These are phyloP conservation scores for Colletotrichum filicis DNA, from an alignment of 2,329 filamentous ascomycete species.

Conservation along the genomic window DNA sequence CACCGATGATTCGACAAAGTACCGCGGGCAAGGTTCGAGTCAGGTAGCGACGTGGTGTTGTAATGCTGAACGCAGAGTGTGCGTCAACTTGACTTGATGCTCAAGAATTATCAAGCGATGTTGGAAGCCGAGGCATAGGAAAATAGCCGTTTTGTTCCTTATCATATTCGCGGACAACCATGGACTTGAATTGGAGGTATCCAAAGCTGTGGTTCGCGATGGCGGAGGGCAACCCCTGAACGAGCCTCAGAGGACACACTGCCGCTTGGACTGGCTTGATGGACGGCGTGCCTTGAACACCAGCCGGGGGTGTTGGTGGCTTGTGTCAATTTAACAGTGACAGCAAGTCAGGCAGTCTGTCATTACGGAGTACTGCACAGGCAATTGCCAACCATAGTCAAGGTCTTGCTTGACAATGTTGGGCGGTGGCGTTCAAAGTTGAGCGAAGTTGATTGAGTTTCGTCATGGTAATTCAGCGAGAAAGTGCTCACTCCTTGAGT, in stretches of 20 bases:
- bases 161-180: neutral
- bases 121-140: neutral
- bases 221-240: constrained; percentile 16
- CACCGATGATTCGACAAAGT: constrained; percentile 22
- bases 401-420: neutral
- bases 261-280: constrained; percentile 6
- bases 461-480: neutral
- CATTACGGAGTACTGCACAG: constrained; percentile 4
- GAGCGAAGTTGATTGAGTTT: neutral
- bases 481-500: neutral
- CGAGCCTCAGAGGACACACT: constrained; percentile 1
- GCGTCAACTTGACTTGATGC: neutral
- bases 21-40: constrained; percentile 14
- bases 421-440: neutral
- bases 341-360: constrained; percentile 18
- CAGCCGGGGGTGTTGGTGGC: constrained; percentile 9
- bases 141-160: neutral
- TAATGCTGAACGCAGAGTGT: neutral
- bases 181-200: neutral
- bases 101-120: neutral
- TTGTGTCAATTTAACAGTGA: constrained; percentile 26
- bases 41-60: neutral
- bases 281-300: neutral
- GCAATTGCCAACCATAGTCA: neutral
- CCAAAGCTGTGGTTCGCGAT: constrained; percentile 10